Conservation (phyloP, 116 monocot species). For the Iris pallida region DNA sequence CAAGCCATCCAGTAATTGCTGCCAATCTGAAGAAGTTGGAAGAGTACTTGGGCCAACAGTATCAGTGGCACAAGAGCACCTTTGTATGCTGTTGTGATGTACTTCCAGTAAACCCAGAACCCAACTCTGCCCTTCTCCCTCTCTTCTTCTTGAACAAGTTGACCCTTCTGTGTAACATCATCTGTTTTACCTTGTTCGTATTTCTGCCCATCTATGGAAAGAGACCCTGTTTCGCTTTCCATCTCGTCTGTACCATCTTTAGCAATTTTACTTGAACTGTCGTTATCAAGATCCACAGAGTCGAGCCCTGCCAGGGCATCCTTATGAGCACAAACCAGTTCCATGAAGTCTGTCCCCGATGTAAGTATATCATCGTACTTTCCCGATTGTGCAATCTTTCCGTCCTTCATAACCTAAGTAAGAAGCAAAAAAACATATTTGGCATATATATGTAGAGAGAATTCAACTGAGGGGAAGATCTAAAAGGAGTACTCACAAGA, state of each 20-base stretch:
- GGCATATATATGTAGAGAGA: background rate
- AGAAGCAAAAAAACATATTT: background rate
- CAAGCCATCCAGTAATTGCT: conserved; percentile 86
- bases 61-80: conserved; percentile 63
- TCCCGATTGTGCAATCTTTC: conserved; percentile 46
- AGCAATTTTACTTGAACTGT: background rate
- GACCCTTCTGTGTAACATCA: conserved; percentile 40
- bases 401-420: conserved; percentile 51
- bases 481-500: conserved; percentile 38
- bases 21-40: conserved; percentile 56
- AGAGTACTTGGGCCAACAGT: conserved; percentile 42
- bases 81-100: conserved; percentile 55
- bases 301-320: conserved; percentile 45
- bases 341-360: conserved; percentile 55
- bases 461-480: background rate
- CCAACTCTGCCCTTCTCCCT: conserved; percentile 80
- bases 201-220: conserved; percentile 12
- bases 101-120: conserved; percentile 66
- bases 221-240: background rate
- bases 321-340: conserved; percentile 56
- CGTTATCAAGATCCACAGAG: conserved; percentile 22
- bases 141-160: conserved; percentile 70
- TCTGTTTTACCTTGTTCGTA: conserved; percentile 12
- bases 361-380: conserved; percentile 51
- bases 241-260: conserved; percentile 8